These are phyloP conservation scores for Croton laevigatus DNA, from an alignment of 441 rosid species.

Conservation along the genomic window DNA sequence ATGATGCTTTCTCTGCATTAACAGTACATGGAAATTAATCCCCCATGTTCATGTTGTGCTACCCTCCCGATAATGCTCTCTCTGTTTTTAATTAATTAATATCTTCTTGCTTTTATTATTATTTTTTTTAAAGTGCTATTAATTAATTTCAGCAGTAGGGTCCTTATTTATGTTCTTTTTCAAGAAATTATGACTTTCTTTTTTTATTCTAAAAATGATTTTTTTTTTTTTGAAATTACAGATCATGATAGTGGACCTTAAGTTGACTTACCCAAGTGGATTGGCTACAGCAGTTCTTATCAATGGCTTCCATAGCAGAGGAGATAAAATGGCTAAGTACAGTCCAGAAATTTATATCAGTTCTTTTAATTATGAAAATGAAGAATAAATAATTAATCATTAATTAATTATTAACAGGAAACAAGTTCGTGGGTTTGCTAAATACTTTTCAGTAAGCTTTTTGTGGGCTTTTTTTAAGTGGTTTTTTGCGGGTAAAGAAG, in stretches of 20 bases:
- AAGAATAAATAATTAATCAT: neutral
- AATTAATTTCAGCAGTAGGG: neutral
- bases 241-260: constrained; percentile 88
- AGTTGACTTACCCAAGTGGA: constrained; percentile 85
- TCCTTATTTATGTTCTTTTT: neutral
- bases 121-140: no score
- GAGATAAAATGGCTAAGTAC: constrained; percentile 80
- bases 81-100: no score
- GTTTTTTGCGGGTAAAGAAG: constrained; percentile 66
- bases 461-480: constrained; percentile 94
- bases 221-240: constrained; percentile 21
- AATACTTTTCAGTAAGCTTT: constrained; percentile 75
- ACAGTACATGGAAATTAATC: no score
- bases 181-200: neutral
- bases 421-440: constrained; percentile 79
- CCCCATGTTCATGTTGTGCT: no score
- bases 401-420: constrained; percentile 47
- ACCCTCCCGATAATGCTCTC: no score
- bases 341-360: neutral
- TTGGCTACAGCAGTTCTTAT: constrained; percentile 93
- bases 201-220: neutral
- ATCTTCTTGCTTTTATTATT: no score
- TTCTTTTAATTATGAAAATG: neutral
- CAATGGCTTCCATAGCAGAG: constrained; percentile 91
- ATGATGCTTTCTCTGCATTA: no score